Evolutionary conservation across 495 filamentous ascomycete genomes (phyloP).

Genomic region (Staphylotrichum longicolle): DNA sequence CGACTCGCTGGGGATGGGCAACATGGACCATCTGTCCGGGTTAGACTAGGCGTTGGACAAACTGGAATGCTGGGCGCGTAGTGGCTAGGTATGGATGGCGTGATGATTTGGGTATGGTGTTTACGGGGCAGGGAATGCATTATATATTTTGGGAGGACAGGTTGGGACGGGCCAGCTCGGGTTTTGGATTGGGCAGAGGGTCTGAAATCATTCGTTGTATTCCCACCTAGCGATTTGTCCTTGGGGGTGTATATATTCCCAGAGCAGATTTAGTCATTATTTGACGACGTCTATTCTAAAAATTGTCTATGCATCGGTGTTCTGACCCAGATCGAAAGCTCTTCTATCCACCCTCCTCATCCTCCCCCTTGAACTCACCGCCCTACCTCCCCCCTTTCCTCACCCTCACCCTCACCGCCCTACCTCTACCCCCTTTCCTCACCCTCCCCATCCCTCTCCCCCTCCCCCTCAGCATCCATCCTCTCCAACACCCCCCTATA

Average conservation of each 20-base stretch:
- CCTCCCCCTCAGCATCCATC: slow-evolving; percentile 36
- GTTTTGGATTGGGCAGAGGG: neutral
- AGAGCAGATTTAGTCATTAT: neutral
- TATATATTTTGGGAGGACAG: neutral
- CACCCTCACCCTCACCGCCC: too few species aligned
- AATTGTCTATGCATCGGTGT: too few species aligned
- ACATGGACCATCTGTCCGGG: slow-evolving; percentile 32
- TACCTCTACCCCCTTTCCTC: neutral
- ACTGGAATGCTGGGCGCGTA: neutral
- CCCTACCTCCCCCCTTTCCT: too few species aligned
- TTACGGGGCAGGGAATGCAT: neutral
- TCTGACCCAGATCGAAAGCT: too few species aligned
- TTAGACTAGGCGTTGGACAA: slow-evolving; percentile 25
- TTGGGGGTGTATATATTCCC: neutral
- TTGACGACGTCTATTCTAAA: neutral
- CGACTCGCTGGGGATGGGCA: slow-evolving; percentile 29
- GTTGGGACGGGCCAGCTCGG: neutral
- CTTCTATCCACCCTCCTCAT: too few species aligned
- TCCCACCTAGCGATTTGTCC: neutral
- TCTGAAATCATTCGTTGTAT: neutral
- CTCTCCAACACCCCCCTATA: slow-evolving; percentile 47
- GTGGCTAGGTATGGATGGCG: neutral
- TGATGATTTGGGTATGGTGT: neutral
- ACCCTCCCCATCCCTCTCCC: slow-evolving; percentile 6
- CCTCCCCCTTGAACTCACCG: too few species aligned